phyloP scores from a whole-genome alignment of 179 eudicot genomes.

The Spergularia azorica region DNA sequence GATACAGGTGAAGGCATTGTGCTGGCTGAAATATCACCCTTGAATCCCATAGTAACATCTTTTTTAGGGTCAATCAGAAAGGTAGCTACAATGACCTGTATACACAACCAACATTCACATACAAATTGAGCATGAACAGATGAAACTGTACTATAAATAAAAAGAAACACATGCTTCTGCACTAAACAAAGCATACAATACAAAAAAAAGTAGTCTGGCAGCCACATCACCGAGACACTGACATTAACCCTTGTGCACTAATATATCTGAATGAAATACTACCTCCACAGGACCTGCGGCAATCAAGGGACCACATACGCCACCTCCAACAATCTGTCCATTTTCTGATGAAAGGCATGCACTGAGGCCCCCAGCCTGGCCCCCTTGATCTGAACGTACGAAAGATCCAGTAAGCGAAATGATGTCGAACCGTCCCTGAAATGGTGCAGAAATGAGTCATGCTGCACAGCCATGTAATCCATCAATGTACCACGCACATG shows the following conservation, averaged over 20 bases:
- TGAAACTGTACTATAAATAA: too few species aligned
- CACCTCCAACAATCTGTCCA: conserved; percentile 83
- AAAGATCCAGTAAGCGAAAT: conserved; percentile 76
- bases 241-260: neutral
- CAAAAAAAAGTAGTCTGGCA: neutral
- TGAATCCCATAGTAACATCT: conserved; percentile 42
- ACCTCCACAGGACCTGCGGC: conserved; percentile 93
- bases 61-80: conserved; percentile 59
- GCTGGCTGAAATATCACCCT: conserved; percentile 47
- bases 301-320: conserved; percentile 72
- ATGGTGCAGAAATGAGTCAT: conserved; percentile 1
- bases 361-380: conserved; percentile 73
- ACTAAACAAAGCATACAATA: neutral
- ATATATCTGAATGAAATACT: neutral
- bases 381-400: conserved; percentile 65
- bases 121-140: neutral
- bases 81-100: conserved; percentile 72
- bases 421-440: conserved; percentile 78
- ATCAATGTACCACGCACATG: neutral
- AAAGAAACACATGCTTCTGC: neutral
- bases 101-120: neutral
- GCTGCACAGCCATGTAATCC: neutral
- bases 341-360: conserved; percentile 57
- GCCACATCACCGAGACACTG: neutral
- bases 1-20: conserved; percentile 54